Percentiles rank a stretch among this genome's conserved stretches.
These are phyloP conservation scores for Sechiopsis laciniata DNA, from an alignment of 306 rosid genomes.

Conservation along the genomic window DNA sequence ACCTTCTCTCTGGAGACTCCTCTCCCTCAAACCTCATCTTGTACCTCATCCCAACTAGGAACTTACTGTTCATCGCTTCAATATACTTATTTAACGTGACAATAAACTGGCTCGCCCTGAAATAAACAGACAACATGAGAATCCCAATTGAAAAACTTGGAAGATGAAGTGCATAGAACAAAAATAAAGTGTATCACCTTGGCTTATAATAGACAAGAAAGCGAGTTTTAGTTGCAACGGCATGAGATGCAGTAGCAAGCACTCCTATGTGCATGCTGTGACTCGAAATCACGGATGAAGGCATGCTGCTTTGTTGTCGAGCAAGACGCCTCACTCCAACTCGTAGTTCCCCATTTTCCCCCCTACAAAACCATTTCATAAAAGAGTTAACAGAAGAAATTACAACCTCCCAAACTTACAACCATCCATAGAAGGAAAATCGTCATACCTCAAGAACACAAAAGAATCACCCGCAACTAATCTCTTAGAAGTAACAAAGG, in stretches of 20 bases:
- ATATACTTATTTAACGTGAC: slow-evolving; percentile 59
- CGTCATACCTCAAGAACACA: slow-evolving; percentile 64
- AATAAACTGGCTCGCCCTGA: slow-evolving; percentile 81
- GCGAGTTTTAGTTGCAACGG: slow-evolving; percentile 64
- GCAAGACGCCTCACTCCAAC: slow-evolving; percentile 88
- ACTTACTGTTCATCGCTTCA: slow-evolving; percentile 53
- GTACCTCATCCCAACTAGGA: slow-evolving; percentile 67
- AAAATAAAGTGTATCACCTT: slow-evolving; percentile 34
- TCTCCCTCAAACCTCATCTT: slow-evolving; percentile 91
- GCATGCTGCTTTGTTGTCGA: slow-evolving; percentile 77
- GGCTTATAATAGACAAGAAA: slow-evolving; percentile 86
- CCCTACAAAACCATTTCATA: slow-evolving; percentile 34
- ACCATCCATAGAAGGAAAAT: not conserved
- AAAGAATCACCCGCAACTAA: slow-evolving; percentile 88
- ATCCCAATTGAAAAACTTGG: not conserved
- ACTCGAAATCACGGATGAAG: slow-evolving; percentile 86
- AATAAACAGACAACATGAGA: not conserved
- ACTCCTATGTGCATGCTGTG: slow-evolving; percentile 97
- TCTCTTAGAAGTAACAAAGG: slow-evolving; percentile 90
- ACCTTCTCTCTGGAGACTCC: slow-evolving; percentile 90
- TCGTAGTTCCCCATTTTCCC: slow-evolving; percentile 65
- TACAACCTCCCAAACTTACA: no score
- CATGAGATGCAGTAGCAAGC: slow-evolving; percentile 97
- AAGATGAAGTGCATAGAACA: not conserved
- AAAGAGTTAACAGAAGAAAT: not conserved